Evolutionary conservation across 2,329 filamentous ascomycete genomes (phyloP), one percentile per base, ranked within the genome.

Genomic region (Cercospora sojina): DNA sequence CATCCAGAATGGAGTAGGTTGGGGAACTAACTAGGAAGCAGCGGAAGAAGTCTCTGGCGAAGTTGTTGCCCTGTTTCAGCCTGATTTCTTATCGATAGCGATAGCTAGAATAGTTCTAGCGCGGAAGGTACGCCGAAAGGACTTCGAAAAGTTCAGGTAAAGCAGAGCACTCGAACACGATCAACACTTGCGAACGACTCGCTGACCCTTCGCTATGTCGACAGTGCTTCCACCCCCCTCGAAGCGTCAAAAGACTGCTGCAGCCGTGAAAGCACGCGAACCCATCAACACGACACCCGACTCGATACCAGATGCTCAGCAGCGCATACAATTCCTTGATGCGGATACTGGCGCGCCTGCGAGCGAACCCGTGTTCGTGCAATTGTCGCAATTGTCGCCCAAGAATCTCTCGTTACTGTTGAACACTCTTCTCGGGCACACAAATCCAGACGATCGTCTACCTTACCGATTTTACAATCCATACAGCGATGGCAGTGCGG

Each of bases 391-490:
- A 81, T 91, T 94, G 1, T 90, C 87, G 7, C 91, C 95, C 69
- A 94, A 92, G 82, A 97, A 97, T 73, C 85, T 98, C 3, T 94
- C 95, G 62, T 86, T 93, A 9, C 84, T 97, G 0, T 80, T 97
- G 64, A 98, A 97, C 78, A 92, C 91, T 2, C 81, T 97, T 49
- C 86, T 96, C 77, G 90, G 89, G 43, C 77, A 80, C 67, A 74
- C 85, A 79, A 86, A 90, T 65, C 80, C 85, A 5, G 80, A 81
- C 68, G 88, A 90, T 70, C 83, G 85, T 69, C 83, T 90, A 68
- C 88, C 88, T 2, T 90, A 90, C 75, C 84, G 88, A 74, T 87
- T 88, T 73, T 86, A 87, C 77, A 83, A 81, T 73, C 82, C 77
- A 13, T 78, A 76, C 64, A 82, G 77, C 61, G 79, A 81, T 59